Evolutionary conservation across 805 yeast genomes (phyloP), one percentile per base, ranked within the genome.

Genomic region (Cyberlindnera maclurae): DNA sequence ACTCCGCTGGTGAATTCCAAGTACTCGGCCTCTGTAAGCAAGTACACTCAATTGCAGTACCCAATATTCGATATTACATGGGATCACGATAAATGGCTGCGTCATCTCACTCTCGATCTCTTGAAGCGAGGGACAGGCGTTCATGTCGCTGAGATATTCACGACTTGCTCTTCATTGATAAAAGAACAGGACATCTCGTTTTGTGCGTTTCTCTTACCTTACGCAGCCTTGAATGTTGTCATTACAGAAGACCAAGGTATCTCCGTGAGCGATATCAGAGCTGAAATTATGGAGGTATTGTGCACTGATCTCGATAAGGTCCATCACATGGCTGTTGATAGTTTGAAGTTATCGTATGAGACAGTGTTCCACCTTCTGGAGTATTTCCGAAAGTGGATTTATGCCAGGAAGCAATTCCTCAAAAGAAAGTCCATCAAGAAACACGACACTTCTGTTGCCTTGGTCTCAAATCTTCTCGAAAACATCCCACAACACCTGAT

Each of bases 291-390:
- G 38, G 57, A 65, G 9, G 74, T 89, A 10, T 65, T 89, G 41
- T 63, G 70, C 4, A 64, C 70, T 26, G 73, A 70, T 38, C 51
- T 68, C 4, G 63, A 66, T 7, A 47, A 55, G 2, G 57, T 69
- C 15, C 70, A 73, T 13, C 76, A 77, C 22, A 75, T 77, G 34
- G 66, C 72, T 34, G 62, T 75, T 2, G 90, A 82, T 43, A 74
- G 72, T 42, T 55, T 82, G 42, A 76, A 75, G 48, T 61, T 74
- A 32, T 81, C 87, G 46, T 84, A 77, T 50, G 83, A 83, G 42
- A 67, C 87, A 0, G 71, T 88, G 0, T 87, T 93, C 51, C 76
- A 78, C 30, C 77, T 89, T 4, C 62, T 89, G 20, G 97, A 93
- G 52, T 87, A 88, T 52, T 75, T 88, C 45, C 75, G 79, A 41